Evolutionary conservation across 768 basidiomycete species (phyloP), one percentile per base, ranked within the genome.

Genomic region (Kwoniella dendrophila): DNA sequence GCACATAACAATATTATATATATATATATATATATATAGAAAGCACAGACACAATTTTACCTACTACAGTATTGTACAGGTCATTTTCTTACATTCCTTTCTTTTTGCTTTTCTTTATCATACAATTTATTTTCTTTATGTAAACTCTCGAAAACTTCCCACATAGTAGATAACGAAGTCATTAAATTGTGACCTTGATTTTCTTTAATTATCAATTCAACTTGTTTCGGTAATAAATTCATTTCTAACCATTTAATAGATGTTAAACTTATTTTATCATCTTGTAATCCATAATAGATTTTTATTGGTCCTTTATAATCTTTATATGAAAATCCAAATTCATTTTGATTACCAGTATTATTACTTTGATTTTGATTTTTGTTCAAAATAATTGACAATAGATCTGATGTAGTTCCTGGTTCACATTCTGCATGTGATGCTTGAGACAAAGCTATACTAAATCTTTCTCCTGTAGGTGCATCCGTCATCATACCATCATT

Each of bases 371-470:
- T n/a, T n/a, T n/a, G n/a, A 22, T 67, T 59, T 7, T 91, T 90
- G 71, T 94, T 92, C 56, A 97, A 83, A 33, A 73, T 40, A 74
- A 99, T 95, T 70, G 91, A 88, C 62, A 97, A 76, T 16, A 99
- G 84, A 80, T 99, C 96, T 59, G 86, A 85, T 70, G 95, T 91
- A 0, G 90, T 90, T 49, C 96, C 94, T 66, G 88, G 88, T 26
- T 92, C 85, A 4, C 92, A 92, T 76, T 98, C 95, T 2, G 94
- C 89, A 76, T 99, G 94, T 0, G 92, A 94, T 0, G 95, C 95
- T 24, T 91, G 90, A 43, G 94, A 87, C 32, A 99, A 83, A 2
- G 92, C 92, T 61, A 89, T 92, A 34, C 88, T 91, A n/a, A 97
- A 68, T 2, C 68, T 55, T 8, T 69, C 54, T 24, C 61, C 61